Evolutionary conservation across 2,329 filamentous ascomycete genomes (phyloP).

Genomic region (Cercospora zeina): DNA sequence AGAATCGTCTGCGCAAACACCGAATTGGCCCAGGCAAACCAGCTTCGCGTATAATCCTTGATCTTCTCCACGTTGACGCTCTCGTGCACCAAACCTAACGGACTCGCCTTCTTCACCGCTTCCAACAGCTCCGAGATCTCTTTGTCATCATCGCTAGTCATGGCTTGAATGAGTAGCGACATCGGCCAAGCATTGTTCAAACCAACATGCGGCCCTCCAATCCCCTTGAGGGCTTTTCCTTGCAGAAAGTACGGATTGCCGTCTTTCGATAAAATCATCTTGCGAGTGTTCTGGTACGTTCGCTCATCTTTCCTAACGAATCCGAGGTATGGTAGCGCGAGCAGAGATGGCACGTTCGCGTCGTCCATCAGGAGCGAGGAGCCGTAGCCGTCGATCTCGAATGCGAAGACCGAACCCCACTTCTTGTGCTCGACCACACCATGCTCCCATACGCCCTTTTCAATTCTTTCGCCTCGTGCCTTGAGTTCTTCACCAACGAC

Average conservation of each 20-base stretch:
- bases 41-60: slow-evolving; percentile 76
- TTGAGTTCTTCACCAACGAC: slow-evolving; percentile 53
- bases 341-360: slow-evolving; percentile 78
- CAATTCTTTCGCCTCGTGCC: slow-evolving; percentile 64
- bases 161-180: slow-evolving; percentile 86
- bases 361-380: slow-evolving; percentile 85
- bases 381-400: slow-evolving; percentile 84
- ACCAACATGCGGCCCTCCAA: slow-evolving; percentile 82
- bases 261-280: slow-evolving; percentile 70
- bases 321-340: slow-evolving; percentile 76
- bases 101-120: slow-evolving; percentile 72
- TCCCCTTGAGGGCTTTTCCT: slow-evolving; percentile 76
- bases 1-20: slow-evolving; percentile 92
- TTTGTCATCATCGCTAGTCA: slow-evolving; percentile 78
- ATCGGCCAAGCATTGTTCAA: slow-evolving; percentile 95
- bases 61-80: slow-evolving; percentile 78
- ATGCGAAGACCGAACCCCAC: slow-evolving; percentile 79
- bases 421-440: slow-evolving; percentile 74
- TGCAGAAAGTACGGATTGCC: slow-evolving; percentile 88
- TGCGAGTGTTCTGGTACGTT: slow-evolving; percentile 85
- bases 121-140: slow-evolving; percentile 76
- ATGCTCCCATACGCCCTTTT: slow-evolving; percentile 78
- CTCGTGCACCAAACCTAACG: slow-evolving; percentile 83
- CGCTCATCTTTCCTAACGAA: slow-evolving; percentile 66
- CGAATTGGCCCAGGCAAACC: slow-evolving; percentile 98